phyloP scores from a whole-genome alignment of 192 early-diverging fungal genomes.

The Martensiomyces pterosporus region DNA sequence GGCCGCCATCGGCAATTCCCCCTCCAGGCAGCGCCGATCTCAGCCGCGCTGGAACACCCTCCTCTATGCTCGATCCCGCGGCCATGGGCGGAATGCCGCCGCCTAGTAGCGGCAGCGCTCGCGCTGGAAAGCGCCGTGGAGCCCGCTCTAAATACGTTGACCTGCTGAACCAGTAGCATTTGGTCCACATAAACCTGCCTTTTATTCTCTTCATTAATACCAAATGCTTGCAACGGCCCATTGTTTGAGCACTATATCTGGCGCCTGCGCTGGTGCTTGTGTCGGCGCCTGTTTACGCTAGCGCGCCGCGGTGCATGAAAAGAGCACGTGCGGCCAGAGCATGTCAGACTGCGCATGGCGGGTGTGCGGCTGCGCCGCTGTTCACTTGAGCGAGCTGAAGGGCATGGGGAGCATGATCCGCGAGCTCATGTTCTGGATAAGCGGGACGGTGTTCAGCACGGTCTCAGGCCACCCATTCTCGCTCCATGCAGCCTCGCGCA shows the following conservation, averaged over 20 bases:
- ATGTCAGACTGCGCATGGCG: too few species aligned
- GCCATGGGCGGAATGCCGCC: slow-evolving; percentile 7
- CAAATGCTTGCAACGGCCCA: too few species aligned
- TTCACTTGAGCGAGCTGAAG: slow-evolving; percentile 73
- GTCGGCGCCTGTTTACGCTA: too few species aligned
- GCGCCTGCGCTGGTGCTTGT: too few species aligned
- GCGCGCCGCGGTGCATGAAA: too few species aligned
- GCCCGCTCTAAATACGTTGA: slow-evolving; percentile 54
- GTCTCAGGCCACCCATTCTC: slow-evolving; percentile 93
- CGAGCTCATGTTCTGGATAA: slow-evolving; percentile 79
- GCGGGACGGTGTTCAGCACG: slow-evolving; percentile 81
- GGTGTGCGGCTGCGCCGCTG: too few species aligned
- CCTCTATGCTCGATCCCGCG: slow-evolving; percentile 6
- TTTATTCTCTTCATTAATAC: not conserved
- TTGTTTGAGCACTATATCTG: too few species aligned
- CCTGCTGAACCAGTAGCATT: slow-evolving; percentile 34
- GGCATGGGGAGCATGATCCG: slow-evolving; percentile 70
- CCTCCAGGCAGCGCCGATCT: slow-evolving; percentile 14
- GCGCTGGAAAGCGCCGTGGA: slow-evolving; percentile 28
- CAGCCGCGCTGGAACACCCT: slow-evolving; percentile 34
- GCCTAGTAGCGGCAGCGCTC: slow-evolving; percentile 14
- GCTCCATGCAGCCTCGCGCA: slow-evolving; percentile 88
- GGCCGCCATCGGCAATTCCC: slow-evolving; percentile 7
- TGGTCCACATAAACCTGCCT: not conserved
- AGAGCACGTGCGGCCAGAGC: too few species aligned